Evolutionary conservation across 192 early-diverging fungal genomes (phyloP).

Genomic region (Coemansia pectinata): DNA sequence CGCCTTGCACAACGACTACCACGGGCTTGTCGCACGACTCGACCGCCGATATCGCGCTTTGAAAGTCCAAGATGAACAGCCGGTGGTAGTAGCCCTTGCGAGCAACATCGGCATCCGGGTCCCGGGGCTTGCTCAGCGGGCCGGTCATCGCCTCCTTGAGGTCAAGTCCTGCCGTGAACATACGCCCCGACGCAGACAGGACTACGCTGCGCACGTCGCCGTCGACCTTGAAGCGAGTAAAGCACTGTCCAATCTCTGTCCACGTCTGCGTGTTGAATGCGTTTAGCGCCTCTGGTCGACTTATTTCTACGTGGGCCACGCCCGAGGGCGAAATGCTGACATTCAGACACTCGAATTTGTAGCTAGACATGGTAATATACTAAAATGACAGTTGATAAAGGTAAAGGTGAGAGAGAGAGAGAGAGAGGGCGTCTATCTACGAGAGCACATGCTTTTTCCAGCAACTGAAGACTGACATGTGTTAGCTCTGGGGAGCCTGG

Average conservation of each 20-base stretch:
- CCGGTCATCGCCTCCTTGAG: constrained; percentile 54
- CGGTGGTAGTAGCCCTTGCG: constrained; percentile 54
- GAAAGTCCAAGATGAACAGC: constrained; percentile 54
- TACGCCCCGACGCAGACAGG: constrained; percentile 68
- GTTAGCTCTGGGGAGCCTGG: background rate
- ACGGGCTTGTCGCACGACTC: constrained; percentile 88
- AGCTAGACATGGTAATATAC: constrained; percentile 9
- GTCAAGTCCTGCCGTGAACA: constrained; percentile 94
- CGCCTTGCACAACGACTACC: constrained; percentile 82
- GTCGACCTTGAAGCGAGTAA: constrained; percentile 62
- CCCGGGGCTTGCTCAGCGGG: constrained; percentile 15
- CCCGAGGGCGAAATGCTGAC: constrained; percentile 58
- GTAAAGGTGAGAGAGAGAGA: background rate
- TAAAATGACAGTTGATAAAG: background rate
- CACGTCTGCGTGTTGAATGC: constrained; percentile 72
- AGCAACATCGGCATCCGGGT: constrained; percentile 14
- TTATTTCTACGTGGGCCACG: constrained; percentile 81
- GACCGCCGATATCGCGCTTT: constrained; percentile 73
- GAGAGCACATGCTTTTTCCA: background rate
- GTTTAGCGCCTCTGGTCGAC: constrained; percentile 82
- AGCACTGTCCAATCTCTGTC: constrained; percentile 66
- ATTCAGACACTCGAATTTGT: constrained; percentile 64
- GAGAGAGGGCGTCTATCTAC: background rate
- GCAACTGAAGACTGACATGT: background rate
- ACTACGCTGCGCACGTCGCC: constrained; percentile 73